phyloP scores from a whole-genome alignment of 163 green algal genomes.

The Coccomyxa subellipsoidea region DNA sequence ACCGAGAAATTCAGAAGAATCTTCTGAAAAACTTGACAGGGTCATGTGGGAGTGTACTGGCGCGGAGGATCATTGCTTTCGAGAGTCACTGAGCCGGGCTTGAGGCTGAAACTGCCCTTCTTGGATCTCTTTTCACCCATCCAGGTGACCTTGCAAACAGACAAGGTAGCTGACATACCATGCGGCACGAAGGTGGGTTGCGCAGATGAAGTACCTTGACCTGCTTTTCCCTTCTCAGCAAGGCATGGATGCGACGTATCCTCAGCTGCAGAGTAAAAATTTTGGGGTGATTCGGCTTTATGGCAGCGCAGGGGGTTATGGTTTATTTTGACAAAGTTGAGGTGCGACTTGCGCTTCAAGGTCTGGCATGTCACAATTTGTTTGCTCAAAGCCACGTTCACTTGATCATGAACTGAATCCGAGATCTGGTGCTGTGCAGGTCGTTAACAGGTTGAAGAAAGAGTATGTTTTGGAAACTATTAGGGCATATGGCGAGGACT shows the following conservation, averaged over 20 bases:
- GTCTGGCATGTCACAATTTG: not conserved
- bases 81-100: constrained; percentile 35
- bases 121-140: constrained; percentile 44
- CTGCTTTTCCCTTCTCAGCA: too few relatives aligned
- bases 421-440: constrained; percentile 28
- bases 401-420: too few relatives aligned
- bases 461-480: constrained; percentile 43
- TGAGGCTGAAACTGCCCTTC: constrained; percentile 39
- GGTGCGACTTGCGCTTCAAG: constrained; percentile 12
- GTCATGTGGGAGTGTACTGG: constrained; percentile 54
- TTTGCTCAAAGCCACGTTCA: not conserved
- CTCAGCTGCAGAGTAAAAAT: too few relatives aligned
- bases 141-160: constrained; percentile 57
- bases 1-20: too few relatives aligned
- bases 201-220: too few relatives aligned
- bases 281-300: too few relatives aligned
- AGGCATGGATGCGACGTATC: too few relatives aligned
- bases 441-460: constrained; percentile 48
- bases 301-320: too few relatives aligned
- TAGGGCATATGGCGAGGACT: constrained; percentile 46
- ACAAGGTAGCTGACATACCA: constrained; percentile 51
- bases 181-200: constrained; percentile 50
- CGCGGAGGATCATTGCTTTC: constrained; percentile 40
- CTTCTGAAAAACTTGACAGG: too few relatives aligned
- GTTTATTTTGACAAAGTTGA: constrained; percentile 59